These are phyloP conservation scores for Aspergillus saccharolyticus DNA, from an alignment of 495 filamentous ascomycete species.

Conservation along the genomic window DNA sequence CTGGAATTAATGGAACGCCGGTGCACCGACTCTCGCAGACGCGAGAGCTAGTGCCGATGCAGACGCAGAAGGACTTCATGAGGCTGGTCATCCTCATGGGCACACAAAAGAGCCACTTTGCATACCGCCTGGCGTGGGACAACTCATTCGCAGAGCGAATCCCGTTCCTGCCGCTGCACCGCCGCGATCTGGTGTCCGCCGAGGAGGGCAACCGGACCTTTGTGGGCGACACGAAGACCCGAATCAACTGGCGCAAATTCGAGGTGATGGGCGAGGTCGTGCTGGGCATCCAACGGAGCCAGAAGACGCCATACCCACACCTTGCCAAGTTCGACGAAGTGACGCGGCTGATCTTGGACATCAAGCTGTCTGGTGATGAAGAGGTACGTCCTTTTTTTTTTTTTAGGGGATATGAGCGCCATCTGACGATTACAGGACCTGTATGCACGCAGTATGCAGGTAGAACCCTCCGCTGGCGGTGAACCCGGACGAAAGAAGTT, in stretches of 20 bases:
- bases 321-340: constrained; percentile 60
- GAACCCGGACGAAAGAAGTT: constrained; percentile 40
- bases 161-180: constrained; percentile 88
- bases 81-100: constrained; percentile 89
- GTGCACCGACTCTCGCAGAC: constrained; percentile 85
- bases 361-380: constrained; percentile 48
- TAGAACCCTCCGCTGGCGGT: constrained; percentile 40
- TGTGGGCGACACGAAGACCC: constrained; percentile 62
- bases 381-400: constrained; percentile 32
- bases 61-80: constrained; percentile 75
- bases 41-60: constrained; percentile 63
- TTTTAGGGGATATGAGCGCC: background rate
- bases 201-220: constrained; percentile 91
- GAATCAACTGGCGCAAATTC: constrained; percentile 98
- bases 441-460: constrained; percentile 41
- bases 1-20: constrained; percentile 83
- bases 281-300: constrained; percentile 82
- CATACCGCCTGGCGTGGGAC: constrained; percentile 93
- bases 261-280: constrained; percentile 93
- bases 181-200: constrained; percentile 82
- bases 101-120: constrained; percentile 82
- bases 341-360: constrained; percentile 67
- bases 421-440: constrained; percentile 33
- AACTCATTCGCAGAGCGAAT: constrained; percentile 87
- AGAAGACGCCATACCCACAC: constrained; percentile 74